Conservation (phyloP, 2,329 filamentous ascomycete genomes). For the Phyllosticta paracitricarpa region DNA sequence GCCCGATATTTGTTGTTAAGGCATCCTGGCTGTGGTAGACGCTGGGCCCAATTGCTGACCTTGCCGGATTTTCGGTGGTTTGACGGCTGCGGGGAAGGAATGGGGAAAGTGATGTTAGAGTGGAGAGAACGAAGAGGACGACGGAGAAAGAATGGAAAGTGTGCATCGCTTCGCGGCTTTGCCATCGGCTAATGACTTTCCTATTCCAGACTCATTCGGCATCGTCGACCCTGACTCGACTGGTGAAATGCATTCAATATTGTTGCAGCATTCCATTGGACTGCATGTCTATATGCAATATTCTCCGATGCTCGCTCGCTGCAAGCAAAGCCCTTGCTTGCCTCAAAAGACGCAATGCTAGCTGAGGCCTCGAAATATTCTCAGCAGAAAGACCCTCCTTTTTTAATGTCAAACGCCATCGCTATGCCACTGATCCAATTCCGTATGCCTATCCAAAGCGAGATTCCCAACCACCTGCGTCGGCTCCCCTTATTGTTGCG, state of each 20-base stretch:
- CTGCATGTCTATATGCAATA: background rate
- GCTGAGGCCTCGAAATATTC: background rate
- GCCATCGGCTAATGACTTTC: background rate
- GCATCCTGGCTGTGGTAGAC: background rate
- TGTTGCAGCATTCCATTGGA: background rate
- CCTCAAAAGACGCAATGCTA: background rate
- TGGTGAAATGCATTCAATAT: background rate
- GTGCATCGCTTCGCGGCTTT: conserved; percentile 7
- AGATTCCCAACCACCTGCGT: background rate
- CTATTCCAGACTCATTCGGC: background rate
- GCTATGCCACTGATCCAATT: background rate
- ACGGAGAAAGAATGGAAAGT: conserved; percentile 1
- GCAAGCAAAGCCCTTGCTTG: background rate
- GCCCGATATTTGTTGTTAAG: background rate
- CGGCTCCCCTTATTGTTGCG: background rate
- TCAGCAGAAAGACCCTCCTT: background rate
- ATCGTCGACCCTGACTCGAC: background rate
- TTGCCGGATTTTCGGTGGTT: background rate
- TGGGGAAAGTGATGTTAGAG: background rate
- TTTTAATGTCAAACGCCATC: conserved; percentile 2
- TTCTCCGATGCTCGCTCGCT: background rate
- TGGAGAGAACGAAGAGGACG: conserved; percentile 1
- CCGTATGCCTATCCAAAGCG: background rate
- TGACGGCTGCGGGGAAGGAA: conserved; percentile 1
- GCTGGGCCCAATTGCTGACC: background rate